Conservation (phyloP, 1,284 basidiomycete species). For the Irpex sp. region DNA sequence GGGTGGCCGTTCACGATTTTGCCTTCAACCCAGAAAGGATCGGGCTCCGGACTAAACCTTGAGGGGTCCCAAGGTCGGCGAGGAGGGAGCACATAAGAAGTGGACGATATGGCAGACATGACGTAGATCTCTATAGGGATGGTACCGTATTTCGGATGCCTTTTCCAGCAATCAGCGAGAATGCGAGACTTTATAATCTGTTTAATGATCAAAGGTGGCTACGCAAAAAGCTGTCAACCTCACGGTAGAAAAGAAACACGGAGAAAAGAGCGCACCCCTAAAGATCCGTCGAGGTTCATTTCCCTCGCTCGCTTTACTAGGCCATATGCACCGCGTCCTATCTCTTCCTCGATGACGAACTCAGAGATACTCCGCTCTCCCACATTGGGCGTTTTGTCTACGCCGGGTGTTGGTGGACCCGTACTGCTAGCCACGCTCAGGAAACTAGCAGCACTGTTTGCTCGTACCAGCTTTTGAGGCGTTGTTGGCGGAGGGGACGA, state of each 20-base stretch:
- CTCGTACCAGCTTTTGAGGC: constrained; percentile 59
- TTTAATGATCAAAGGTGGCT: constrained; percentile 88
- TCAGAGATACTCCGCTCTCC: constrained; percentile 70
- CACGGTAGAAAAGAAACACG: not conserved
- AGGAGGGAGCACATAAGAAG: constrained; percentile 67
- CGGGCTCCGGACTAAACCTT: constrained; percentile 33
- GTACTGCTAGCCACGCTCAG: constrained; percentile 58
- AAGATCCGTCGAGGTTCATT: constrained; percentile 68
- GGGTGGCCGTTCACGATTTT: constrained; percentile 80
- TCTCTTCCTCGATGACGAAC: constrained; percentile 81
- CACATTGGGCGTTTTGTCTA: constrained; percentile 45
- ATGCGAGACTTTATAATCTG: constrained; percentile 99
- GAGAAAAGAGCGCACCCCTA: constrained; percentile 67
- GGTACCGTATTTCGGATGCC: constrained; percentile 90
- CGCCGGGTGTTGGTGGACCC: constrained; percentile 55
- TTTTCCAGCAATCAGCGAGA: constrained; percentile 98
- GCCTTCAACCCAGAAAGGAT: constrained; percentile 61
- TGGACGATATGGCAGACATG: constrained; percentile 85
- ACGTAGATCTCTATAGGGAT: constrained; percentile 99
- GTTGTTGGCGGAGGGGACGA: constrained; percentile 54
- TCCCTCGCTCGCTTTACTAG: constrained; percentile 90
- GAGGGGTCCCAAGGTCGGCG: constrained; percentile 79
- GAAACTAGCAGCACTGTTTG: constrained; percentile 56
- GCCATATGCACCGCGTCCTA: constrained; percentile 96
- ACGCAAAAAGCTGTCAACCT: constrained; percentile 7